Evolutionary conservation across 208 protist species (phyloP).

Genomic region (Leishmania gerbilli): DNA sequence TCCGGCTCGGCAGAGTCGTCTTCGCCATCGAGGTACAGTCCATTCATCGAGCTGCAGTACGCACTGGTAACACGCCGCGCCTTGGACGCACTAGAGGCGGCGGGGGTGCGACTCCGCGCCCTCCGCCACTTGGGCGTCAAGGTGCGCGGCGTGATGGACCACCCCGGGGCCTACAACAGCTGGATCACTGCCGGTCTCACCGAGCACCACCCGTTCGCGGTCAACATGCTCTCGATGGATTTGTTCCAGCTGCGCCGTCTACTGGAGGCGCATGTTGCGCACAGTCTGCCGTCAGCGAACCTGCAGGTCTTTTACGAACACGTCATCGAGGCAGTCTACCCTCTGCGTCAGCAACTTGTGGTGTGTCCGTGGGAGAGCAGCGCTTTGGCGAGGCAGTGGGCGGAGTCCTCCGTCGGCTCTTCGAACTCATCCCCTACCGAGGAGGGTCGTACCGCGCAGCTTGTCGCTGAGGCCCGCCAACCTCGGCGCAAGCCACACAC

Average conservation of each 20-base stretch:
- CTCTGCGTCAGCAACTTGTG: slow-evolving; percentile 73
- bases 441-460: slow-evolving; percentile 14
- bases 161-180: slow-evolving; percentile 86
- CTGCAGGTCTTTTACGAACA: slow-evolving; percentile 81
- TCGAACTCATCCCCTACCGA: not conserved
- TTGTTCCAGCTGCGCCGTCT: slow-evolving; percentile 57
- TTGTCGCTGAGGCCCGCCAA: slow-evolving; percentile 13
- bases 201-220: slow-evolving; percentile 85
- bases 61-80: slow-evolving; percentile 80
- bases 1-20: not conserved
- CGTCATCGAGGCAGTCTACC: slow-evolving; percentile 79
- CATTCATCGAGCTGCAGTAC: slow-evolving; percentile 73
- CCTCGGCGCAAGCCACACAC: slow-evolving; percentile 39
- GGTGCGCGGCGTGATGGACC: slow-evolving; percentile 82
- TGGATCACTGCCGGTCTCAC: slow-evolving; percentile 77
- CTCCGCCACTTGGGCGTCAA: slow-evolving; percentile 56
- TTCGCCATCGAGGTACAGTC: slow-evolving; percentile 20
- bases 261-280: slow-evolving; percentile 59
- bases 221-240: slow-evolving; percentile 84
- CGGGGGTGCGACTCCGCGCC: slow-evolving; percentile 55
- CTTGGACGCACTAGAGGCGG: slow-evolving; percentile 69
- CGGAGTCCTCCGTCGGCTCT: not conserved
- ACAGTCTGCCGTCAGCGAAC: slow-evolving; percentile 51
- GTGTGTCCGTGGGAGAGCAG: slow-evolving; percentile 61
- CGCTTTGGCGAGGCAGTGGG: slow-evolving; percentile 11